Evolutionary conservation across 2,329 filamentous ascomycete species (phyloP), one percentile per base, ranked within the genome.

Genomic region (Alternaria solani): DNA sequence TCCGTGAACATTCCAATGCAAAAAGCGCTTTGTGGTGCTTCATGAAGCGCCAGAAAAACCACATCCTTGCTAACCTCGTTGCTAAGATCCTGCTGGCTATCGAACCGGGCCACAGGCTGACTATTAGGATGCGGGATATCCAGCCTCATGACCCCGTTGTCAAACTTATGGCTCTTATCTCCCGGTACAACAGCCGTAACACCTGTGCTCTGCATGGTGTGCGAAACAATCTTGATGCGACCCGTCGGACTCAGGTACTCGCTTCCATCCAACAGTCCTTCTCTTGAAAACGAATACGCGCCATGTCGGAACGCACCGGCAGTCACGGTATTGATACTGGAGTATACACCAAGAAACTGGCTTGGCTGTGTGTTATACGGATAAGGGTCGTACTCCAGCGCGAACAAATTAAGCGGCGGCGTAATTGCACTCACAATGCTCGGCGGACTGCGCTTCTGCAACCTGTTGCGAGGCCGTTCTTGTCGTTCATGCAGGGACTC

Each of bases 261-360:
- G 46, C 53, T 67, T 14, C 68, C 68, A 42, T 72, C 65, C 18
- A 68, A 42, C 11, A 71, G 12, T 7, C 70, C 70, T 49, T 67
- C 69, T 51, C 61, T 55, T 20, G 68, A 72, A 43, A 73, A 73
- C 3, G 68, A 59, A 48, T 69, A 70, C 16, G 70, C 69, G n/a
- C 64, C 64, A 41, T 65, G 62, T 18, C 57, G 49, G n/a, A 71
- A 59, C 0, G 69, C 69, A 4, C 59, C 66, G 5, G 63, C 44
- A 7, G 58, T 72, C 2, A 72, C 68, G 2, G 63, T 60, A 36
- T 71, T 43, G 32, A 72, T 56, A 23, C 58, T 68, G 5, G 68
- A 68, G 46, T 65, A 70, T 9, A 67, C 64, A n/a, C 68, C 69
- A 18, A 72, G 42, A 7, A 72, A 69, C 23, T 64, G 39, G 48